Evolutionary conservation across 1,139 yeast genomes (phyloP).

Genomic region (Candida sp.): DNA sequence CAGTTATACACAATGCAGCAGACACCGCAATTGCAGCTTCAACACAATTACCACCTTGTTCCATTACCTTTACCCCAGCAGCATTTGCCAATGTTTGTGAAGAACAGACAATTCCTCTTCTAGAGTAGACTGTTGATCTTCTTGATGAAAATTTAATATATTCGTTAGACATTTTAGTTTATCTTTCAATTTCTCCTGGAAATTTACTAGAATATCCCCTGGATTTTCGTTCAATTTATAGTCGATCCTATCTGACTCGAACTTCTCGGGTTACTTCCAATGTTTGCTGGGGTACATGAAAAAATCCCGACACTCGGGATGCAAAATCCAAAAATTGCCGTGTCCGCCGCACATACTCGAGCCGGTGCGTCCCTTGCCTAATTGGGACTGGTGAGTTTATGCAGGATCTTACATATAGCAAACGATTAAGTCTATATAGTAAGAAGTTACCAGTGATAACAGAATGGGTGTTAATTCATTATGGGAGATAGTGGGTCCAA

Average conservation of each 20-base stretch:
- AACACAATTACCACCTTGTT: conserved; percentile 76
- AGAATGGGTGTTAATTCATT: conserved; percentile 96
- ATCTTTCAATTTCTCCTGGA: too few relatives aligned
- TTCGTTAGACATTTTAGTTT: conserved; percentile 13
- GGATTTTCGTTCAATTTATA: neutral
- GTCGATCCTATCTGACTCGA: too few relatives aligned
- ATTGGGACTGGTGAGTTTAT: too few relatives aligned
- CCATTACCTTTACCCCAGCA: conserved; percentile 66
- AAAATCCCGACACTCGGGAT: neutral
- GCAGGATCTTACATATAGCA: too few relatives aligned
- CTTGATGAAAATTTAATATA: conserved; percentile 49
- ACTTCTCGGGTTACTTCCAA: neutral
- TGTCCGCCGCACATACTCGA: neutral
- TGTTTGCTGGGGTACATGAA: neutral
- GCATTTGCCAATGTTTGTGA: conserved; percentile 77
- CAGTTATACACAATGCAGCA: conserved; percentile 69
- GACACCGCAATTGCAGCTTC: conserved; percentile 80
- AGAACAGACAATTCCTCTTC: conserved; percentile 72
- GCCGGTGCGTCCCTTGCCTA: neutral
- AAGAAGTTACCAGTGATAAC: too few relatives aligned
- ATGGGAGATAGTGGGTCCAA: conserved; percentile 91
- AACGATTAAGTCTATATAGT: too few relatives aligned
- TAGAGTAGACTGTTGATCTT: conserved; percentile 74
- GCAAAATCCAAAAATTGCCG: neutral
- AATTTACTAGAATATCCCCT: too few relatives aligned